Evolutionary conservation across 352 stramenopile genomes (phyloP), one percentile per base, ranked within the genome.

Genomic region (Phytopythium montanum): DNA sequence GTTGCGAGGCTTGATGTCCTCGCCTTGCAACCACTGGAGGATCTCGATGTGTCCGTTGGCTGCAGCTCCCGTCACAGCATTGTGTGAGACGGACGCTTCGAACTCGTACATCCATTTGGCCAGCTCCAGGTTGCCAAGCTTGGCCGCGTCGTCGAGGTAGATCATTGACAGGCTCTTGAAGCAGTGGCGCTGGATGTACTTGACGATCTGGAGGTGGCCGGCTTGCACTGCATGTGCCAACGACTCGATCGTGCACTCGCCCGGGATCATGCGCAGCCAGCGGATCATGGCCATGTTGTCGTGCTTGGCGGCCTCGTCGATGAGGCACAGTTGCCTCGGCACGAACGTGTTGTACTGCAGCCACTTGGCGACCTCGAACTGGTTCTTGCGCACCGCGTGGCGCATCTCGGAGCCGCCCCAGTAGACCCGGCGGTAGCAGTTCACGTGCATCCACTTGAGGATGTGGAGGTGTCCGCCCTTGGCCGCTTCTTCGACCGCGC

Each of bases 121-220:
- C 29, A 42, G 21, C 31, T 38, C 25, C 5, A 42, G 18, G 7
- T 48, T 31, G 2, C 26, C 42, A 12, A 16, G 21, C 4, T n/a
- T 5, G n/a, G 56, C 56, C 2, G 56, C 56, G 25, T 36, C 26
- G 21, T 61, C 41, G 26, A 61, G 29, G 18, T 45, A 28, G 7
- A 46, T 34, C 12, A 36, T 21, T 13, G 23, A 10, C 18, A 56
- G 14, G 1, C 19, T 33, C 31, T 44, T 45, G 28, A 63, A 61
- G 33, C 62, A 78, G 54, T 80, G 55, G 13, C 59, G 34, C 12
- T 66, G 68, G 1, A 86, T 62, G 60, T 71, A 82, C 42, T 69
- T 52, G n/a, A 82, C 42, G 9, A 73, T 69, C n/a, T 80, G 61
- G 8, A 84, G 60, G 38, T 84, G 73, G 1, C 71, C 72, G 34